phyloP scores from a whole-genome alignment of 2,329 filamentous ascomycete genomes.

The Hypoxylon sp. region DNA sequence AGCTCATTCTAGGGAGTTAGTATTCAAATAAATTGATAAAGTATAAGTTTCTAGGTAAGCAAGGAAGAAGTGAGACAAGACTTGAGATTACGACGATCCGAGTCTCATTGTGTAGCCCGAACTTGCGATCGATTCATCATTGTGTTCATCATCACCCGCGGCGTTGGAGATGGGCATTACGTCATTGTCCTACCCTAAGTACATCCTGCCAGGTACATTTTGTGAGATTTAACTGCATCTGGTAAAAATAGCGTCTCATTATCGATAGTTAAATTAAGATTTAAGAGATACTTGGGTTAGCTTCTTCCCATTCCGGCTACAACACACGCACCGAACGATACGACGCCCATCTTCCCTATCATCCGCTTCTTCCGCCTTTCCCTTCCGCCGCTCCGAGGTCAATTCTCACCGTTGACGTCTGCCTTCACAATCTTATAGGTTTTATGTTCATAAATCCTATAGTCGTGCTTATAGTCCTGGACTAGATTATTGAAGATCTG shows the following conservation, averaged over 20 bases:
- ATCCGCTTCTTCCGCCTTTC: constrained; percentile 5
- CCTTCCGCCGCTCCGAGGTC: not conserved
- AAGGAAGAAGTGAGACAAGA: not conserved
- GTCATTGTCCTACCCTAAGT: constrained; percentile 37
- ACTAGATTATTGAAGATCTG: not conserved
- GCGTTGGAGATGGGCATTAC: constrained; percentile 28
- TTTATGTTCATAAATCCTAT: constrained; percentile 18
- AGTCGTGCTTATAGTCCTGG: not conserved
- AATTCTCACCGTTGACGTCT: constrained; percentile 17
- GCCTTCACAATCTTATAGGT: constrained; percentile 25
- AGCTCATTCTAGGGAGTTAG: constrained; percentile 3
- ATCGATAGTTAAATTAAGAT: constrained; percentile 10
- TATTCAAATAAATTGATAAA: constrained; percentile 1
- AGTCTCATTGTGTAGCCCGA: constrained; percentile 22
- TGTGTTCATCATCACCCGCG: constrained; percentile 30
- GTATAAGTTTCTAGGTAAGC: constrained; percentile 11
- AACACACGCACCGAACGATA: not conserved
- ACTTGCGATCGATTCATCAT: constrained; percentile 31
- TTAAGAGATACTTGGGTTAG: not conserved
- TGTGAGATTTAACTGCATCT: constrained; percentile 7
- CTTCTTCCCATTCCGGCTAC: not conserved
- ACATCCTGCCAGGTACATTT: constrained; percentile 11
- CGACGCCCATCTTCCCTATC: not conserved
- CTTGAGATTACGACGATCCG: not conserved
- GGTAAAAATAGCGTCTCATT: constrained; percentile 6